These are phyloP conservation scores for Ophiostoma triangulosporum DNA, from an alignment of 2,329 filamentous ascomycete species.

Conservation along the genomic window DNA sequence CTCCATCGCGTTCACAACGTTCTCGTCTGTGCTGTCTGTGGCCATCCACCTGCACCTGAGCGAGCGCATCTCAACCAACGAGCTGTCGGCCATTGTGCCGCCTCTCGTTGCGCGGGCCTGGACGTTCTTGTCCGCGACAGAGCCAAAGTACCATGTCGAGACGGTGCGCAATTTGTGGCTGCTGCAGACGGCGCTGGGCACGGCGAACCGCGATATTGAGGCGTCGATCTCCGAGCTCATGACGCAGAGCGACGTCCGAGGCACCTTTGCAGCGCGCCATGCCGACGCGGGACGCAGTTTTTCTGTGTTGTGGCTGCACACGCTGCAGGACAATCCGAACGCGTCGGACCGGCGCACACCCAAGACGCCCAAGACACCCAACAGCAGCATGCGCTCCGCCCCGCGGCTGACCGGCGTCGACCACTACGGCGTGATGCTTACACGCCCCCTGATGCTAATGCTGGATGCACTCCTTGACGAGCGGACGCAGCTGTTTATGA, in stretches of 20 bases:
- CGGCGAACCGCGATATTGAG: constrained; percentile 60
- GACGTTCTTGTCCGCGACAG: constrained; percentile 65
- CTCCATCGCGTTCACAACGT: constrained; percentile 36
- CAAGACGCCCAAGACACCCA: constrained; percentile 32
- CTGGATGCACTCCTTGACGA: constrained; percentile 67
- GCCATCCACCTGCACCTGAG: constrained; percentile 41
- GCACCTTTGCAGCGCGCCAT: constrained; percentile 31
- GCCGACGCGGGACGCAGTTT: constrained; percentile 58
- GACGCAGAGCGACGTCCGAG: constrained; percentile 37
- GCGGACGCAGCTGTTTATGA: constrained; percentile 59
- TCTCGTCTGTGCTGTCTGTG: constrained; percentile 45
- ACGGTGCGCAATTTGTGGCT: constrained; percentile 77
- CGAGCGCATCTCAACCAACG: constrained; percentile 36
- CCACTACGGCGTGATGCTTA: constrained; percentile 60
- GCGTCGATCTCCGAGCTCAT: constrained; percentile 61
- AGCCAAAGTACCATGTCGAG: constrained; percentile 90
- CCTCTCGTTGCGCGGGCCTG: constrained; percentile 62
- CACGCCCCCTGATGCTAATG: constrained; percentile 67
- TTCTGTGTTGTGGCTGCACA: constrained; percentile 71
- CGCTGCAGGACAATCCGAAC: constrained; percentile 43
- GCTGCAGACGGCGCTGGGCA: constrained; percentile 58
- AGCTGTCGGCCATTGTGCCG: constrained; percentile 49
- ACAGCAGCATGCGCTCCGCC: constrained; percentile 19
- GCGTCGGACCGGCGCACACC: constrained; percentile 34
- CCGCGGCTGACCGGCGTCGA: constrained; percentile 40